Conservation (phyloP, 2,329 filamentous ascomycete species). For the Phaeosphaeriaceae sp. region DNA sequence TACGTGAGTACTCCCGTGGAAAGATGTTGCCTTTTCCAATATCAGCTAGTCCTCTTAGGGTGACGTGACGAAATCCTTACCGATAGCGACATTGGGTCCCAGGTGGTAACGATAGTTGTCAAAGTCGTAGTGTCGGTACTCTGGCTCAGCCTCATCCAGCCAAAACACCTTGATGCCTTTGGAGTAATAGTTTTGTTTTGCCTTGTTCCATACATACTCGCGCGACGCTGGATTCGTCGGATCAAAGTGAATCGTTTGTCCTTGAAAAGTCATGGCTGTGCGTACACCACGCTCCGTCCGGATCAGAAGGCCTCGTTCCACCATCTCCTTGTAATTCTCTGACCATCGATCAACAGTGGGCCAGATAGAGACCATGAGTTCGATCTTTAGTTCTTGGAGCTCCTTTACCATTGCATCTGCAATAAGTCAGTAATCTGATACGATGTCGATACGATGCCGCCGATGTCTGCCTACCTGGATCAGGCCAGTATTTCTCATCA, state of each 20-base stretch:
- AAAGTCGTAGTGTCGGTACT: slow-evolving; percentile 70
- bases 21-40: slow-evolving; percentile 67
- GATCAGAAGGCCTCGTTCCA: slow-evolving; percentile 66
- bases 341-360: slow-evolving; percentile 67
- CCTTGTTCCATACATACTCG: slow-evolving; percentile 65
- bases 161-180: slow-evolving; percentile 71
- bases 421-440: neutral
- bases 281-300: slow-evolving; percentile 66
- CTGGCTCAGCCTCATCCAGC: slow-evolving; percentile 74
- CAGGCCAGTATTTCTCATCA: slow-evolving; percentile 69
- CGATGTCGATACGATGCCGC: neutral
- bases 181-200: slow-evolving; percentile 66
- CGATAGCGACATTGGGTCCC: slow-evolving; percentile 62
- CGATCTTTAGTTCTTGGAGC: slow-evolving; percentile 64
- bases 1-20: slow-evolving; percentile 64
- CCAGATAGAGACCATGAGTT: slow-evolving; percentile 75
- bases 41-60: slow-evolving; percentile 43
- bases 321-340: slow-evolving; percentile 68
- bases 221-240: slow-evolving; percentile 67
- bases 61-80: slow-evolving; percentile 31
- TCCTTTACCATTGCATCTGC: slow-evolving; percentile 68
- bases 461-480: slow-evolving; percentile 34
- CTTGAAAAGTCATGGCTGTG: slow-evolving; percentile 65
- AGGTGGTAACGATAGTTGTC: slow-evolving; percentile 69
- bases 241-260: slow-evolving; percentile 67